Percentiles rank a stretch among this genome's conserved stretches.
Conservation (phyloP, 805 yeast species). For the Pachysolen tannophilus region DNA sequence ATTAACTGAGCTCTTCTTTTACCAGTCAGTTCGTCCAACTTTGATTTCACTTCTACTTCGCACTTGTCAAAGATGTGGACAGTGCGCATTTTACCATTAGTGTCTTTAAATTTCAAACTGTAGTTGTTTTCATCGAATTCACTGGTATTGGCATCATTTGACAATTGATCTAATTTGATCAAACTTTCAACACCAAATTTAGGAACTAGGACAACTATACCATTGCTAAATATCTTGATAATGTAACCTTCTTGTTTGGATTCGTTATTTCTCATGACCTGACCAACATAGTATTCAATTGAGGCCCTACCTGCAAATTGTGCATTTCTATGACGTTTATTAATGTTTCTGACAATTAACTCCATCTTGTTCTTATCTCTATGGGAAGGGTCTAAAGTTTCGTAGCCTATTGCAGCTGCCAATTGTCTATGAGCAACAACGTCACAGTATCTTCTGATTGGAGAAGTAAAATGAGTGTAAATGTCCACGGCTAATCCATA, state of each 20-base stretch:
- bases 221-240: constrained; percentile 87
- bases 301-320: constrained; percentile 99
- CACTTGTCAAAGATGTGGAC: constrained; percentile 75
- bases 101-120: constrained; percentile 50
- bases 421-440: constrained; percentile 95
- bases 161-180: constrained; percentile 70
- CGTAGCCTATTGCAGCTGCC: constrained; percentile 97
- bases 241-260: constrained; percentile 82
- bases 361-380: constrained; percentile 91
- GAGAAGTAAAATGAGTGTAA: constrained; percentile 97
- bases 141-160: constrained; percentile 56
- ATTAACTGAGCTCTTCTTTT: constrained; percentile 83
- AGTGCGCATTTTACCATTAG: constrained; percentile 32
- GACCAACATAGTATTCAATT: constrained; percentile 96
- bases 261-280: constrained; percentile 84
- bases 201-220: constrained; percentile 91
- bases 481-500: constrained; percentile 97
- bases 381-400: constrained; percentile 70
- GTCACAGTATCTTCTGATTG: constrained; percentile 97
- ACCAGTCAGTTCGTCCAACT: constrained; percentile 80
- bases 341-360: constrained; percentile 77
- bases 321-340: constrained; percentile 92
- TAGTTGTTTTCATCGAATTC: constrained; percentile 73
- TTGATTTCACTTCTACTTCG: constrained; percentile 71
- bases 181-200: constrained; percentile 94